Base-by-base conservation (phyloP, 2,329 filamentous ascomycete genomes). In the Ophioceras dolichostomum region DNA sequence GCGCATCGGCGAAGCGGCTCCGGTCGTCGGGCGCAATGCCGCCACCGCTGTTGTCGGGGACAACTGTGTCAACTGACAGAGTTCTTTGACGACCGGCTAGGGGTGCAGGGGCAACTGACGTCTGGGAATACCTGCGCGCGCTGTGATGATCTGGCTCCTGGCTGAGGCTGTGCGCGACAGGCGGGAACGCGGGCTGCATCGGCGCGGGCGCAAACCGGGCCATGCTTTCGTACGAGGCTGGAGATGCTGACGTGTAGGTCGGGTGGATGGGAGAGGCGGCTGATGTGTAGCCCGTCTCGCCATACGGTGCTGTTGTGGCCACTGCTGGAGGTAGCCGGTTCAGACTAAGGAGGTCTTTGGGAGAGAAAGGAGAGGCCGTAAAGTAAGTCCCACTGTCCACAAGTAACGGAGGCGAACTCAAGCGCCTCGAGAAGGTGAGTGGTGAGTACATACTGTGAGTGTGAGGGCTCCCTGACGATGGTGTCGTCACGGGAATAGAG, bases 1-100 rank as follows among this genome's bases (percentile, higher is more conserved):
- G 76, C 20, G 86, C 85, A 54, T 95, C 89, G 47, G 81, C 84
- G 57, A 88, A 93, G 49, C 79, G 81, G 48, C 80, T 58, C 67
- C 78, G 54, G 62, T 74, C 64, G 61, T 73, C 57, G 60, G 57
- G 54, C 16, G 56, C 66, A 36, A 73, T 61, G 46, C 62, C 65
- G 57, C n/a, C n/a, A n/a, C n/a, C n/a, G n/a, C 76, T 72, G 61
- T 71, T n/a, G 6, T 17, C 18, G 14, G 70, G 45, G n/a, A n/a
- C 54, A 49, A 57, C 51, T 52, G 37, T 47, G 45, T 34, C 40
- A 43, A 31, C 41, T 29, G 41, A 41, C 41, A 46, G 50, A 55
- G 47, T 46, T 42, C 10, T 14, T 29, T 14, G 27, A 9, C 27
- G 27, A 6, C 6, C n/a, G 24, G n/a, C 4, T 10, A 27, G 10